Conservation (phyloP, 306 rosid genomes). For the Urtica urens region DNA sequence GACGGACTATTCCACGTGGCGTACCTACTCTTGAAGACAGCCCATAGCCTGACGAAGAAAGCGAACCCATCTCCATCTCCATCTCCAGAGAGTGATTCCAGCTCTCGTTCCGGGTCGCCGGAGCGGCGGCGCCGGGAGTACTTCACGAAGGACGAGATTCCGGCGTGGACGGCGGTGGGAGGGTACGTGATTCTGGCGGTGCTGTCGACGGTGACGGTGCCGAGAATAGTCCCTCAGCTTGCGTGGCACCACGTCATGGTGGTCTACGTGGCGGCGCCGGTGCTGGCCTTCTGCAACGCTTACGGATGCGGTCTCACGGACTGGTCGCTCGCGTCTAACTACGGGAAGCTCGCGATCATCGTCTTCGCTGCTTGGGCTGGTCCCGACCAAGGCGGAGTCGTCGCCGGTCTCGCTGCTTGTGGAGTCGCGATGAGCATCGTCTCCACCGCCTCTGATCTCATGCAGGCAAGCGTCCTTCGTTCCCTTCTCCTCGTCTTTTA, state of each 20-base stretch:
- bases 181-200: constrained; percentile 40
- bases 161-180: constrained; percentile 29
- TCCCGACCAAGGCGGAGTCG: constrained; percentile 38
- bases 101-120: constrained; percentile 4
- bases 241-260: constrained; percentile 52
- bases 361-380: constrained; percentile 66
- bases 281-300: constrained; percentile 66
- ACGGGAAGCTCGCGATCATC: constrained; percentile 62
- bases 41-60: constrained; percentile 15
- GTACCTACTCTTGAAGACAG: constrained; percentile 34
- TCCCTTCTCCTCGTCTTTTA: no score
- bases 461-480: no score
- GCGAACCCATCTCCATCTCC: background rate
- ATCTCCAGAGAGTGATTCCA: background rate
- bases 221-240: constrained; percentile 44
- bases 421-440: constrained; percentile 84
- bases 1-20: constrained; percentile 63
- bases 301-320: constrained; percentile 72
- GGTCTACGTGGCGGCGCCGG: constrained; percentile 45
- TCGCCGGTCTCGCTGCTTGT: constrained; percentile 71
- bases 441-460: constrained; percentile 61
- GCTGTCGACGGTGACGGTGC: constrained; percentile 32
- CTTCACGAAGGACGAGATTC: constrained; percentile 55
- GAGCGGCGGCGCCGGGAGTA: constrained; percentile 24
- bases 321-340: constrained; percentile 71